Evolutionary conservation across 306 rosid genomes (phyloP).

Genomic region (Dryas drummondii): DNA sequence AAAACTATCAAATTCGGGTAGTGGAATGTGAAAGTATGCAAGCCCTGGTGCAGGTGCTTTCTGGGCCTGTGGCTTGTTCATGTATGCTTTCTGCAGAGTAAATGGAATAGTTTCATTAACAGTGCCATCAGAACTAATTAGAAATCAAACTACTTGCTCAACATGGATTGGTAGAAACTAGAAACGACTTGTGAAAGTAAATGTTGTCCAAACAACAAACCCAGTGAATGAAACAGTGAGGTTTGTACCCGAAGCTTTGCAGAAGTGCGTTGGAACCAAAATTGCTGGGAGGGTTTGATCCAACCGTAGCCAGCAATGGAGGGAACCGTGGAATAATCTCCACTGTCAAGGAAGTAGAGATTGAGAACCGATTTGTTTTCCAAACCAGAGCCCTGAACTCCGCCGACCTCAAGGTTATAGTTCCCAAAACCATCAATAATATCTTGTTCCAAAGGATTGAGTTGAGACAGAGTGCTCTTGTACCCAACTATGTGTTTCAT

Average conservation of each 20-base stretch:
- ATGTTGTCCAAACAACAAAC: neutral
- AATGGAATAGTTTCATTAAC: slow-evolving; percentile 2
- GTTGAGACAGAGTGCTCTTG: slow-evolving; percentile 65
- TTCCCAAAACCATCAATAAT: slow-evolving; percentile 89
- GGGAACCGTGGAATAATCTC: slow-evolving; percentile 77
- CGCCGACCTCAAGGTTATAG: slow-evolving; percentile 76
- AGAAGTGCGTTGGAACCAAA: slow-evolving; percentile 77
- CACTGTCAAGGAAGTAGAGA: slow-evolving; percentile 91
- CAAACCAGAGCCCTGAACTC: slow-evolving; percentile 64
- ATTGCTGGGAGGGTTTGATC: slow-evolving; percentile 93
- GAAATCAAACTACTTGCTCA: slow-evolving; percentile 17
- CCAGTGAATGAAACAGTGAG: slow-evolving; percentile 11
- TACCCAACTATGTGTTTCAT: slow-evolving; percentile 74
- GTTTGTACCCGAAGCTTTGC: slow-evolving; percentile 58
- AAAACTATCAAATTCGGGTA: slow-evolving; percentile 72
- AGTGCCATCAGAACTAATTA: neutral
- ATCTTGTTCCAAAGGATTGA: slow-evolving; percentile 56
- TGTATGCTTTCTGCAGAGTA: slow-evolving; percentile 59
- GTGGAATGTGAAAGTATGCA: slow-evolving; percentile 85
- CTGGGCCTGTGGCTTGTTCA: slow-evolving; percentile 53
- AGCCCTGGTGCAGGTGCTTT: slow-evolving; percentile 81
- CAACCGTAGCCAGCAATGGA: slow-evolving; percentile 71
- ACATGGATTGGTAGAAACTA: neutral
- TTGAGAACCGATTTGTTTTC: slow-evolving; percentile 85
- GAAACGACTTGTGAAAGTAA: neutral